Conservation (phyloP, 2,329 filamentous ascomycete genomes). For the Claviceps sp. region DNA sequence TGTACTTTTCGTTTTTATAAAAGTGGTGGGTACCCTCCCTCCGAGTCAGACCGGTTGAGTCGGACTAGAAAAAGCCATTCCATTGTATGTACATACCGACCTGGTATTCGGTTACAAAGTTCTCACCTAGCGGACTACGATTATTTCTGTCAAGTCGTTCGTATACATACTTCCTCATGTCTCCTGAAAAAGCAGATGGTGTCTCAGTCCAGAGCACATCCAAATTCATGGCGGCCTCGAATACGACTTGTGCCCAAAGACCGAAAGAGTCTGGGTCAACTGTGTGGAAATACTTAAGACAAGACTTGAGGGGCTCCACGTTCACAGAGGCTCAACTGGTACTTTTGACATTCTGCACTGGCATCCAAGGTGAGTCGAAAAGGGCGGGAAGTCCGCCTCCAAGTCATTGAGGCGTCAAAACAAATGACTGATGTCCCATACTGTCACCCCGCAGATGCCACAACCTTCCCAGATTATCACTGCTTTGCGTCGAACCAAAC, state of each 20-base stretch:
- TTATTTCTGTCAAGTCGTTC: background rate
- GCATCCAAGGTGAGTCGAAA: conserved; percentile 30
- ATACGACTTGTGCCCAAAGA: background rate
- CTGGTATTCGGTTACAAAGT: background rate
- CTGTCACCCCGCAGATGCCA: conserved; percentile 29
- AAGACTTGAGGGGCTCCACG: conserved; percentile 23
- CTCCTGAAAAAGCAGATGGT: background rate
- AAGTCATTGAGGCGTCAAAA: background rate
- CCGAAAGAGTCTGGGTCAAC: background rate
- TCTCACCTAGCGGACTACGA: background rate
- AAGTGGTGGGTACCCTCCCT: background rate
- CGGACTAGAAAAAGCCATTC: background rate
- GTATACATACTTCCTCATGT: background rate
- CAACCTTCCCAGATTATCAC: conserved; percentile 46
- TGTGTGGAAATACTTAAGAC: conserved; percentile 9
- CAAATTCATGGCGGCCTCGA: background rate
- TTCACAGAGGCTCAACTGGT: conserved; percentile 33
- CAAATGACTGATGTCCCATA: background rate
- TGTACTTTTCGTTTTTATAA: background rate
- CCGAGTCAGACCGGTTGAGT: background rate
- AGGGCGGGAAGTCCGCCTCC: too few species aligned
- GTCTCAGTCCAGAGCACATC: background rate
- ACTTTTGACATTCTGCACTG: conserved; percentile 35
- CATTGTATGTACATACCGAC: background rate
- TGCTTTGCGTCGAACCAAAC: conserved; percentile 54